Base-by-base conservation (phyloP, 495 filamentous ascomycete species). In the Xylaria venustula region DNA sequence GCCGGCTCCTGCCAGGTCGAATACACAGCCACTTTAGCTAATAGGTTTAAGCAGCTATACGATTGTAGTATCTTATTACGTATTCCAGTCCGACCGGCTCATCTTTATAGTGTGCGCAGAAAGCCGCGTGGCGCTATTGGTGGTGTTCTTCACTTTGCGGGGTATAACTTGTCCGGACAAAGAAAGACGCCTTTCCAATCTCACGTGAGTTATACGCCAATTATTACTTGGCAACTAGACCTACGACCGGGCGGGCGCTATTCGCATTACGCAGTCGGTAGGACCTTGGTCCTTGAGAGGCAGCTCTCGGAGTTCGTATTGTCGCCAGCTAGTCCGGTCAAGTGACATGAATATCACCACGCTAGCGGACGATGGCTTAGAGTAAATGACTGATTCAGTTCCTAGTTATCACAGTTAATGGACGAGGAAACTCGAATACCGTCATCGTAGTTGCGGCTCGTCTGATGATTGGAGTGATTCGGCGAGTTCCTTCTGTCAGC, bases 221-320 rank as follows among this genome's bases (percentile, higher is more conserved):
- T n/a, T 42, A n/a, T 20, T 42, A 42, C 28, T 54, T 30, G 22
- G 51, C 5, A 32, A 54, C 17, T 30, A 6, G 19, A 8, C 14
- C 8, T 28, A 44, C 1, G n/a, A 4, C 26, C 14, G 7, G n/a
- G n/a, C n/a, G n/a, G n/a, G n/a, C n/a, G n/a, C n/a, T n/a, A n/a
- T n/a, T n/a, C n/a, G n/a, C n/a, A n/a, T n/a, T n/a, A n/a, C n/a
- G n/a, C n/a, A n/a, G n/a, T n/a, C n/a, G n/a, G n/a, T n/a, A n/a
- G n/a, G n/a, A n/a, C n/a, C 12, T 17, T 8, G 28, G 19, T 48
- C 44, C 30, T 37, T 8, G 20, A 11, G 12, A 48, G 30, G 25
- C n/a, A n/a, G 9, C 32, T 23, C 22, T 22, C 28, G 28, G 53
- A 22, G 25, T 37, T 57, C 54, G 54, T 57, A 37, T 57, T 48